These are phyloP conservation scores for Allantophomopsis lycopodina DNA, from an alignment of 2,329 filamentous ascomycete genomes.

Conservation along the genomic window DNA sequence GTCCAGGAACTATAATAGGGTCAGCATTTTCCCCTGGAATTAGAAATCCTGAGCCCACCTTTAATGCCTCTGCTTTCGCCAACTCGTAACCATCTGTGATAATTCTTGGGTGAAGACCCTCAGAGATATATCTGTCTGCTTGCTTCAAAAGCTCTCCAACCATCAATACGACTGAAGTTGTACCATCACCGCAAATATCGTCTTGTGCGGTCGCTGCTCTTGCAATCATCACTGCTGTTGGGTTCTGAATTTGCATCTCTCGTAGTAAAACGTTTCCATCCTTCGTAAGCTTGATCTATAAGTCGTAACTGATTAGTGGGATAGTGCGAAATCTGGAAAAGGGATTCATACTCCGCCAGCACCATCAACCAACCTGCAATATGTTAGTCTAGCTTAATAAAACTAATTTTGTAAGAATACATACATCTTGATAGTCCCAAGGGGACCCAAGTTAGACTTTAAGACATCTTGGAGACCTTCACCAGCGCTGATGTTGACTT, in stretches of 20 bases:
- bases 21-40: constrained; percentile 5
- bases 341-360: constrained; percentile 43
- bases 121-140: constrained; percentile 87
- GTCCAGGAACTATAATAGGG: constrained; percentile 62
- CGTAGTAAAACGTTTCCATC: constrained; percentile 80
- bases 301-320: neutral
- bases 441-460: constrained; percentile 87
- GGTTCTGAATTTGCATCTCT: constrained; percentile 94
- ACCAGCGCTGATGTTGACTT: constrained; percentile 92
- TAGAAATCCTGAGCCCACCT: constrained; percentile 33
- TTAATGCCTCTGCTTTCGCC: constrained; percentile 83
- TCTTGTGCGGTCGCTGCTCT: constrained; percentile 91
- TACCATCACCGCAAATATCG: constrained; percentile 96
- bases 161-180: constrained; percentile 87
- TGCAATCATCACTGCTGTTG: constrained; percentile 78
- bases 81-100: constrained; percentile 97
- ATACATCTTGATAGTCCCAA: constrained; percentile 92
- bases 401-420: constrained; percentile 3
- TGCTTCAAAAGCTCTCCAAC: constrained; percentile 97
- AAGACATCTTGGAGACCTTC: constrained; percentile 90
- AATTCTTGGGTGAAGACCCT: constrained; percentile 92
- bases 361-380: constrained; percentile 50
- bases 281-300: constrained; percentile 94
- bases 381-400: constrained; percentile 9
- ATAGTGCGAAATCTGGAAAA: neutral